Base-by-base conservation (phyloP, 306 rosid species). In the Sphenostylis stenocarpa region DNA sequence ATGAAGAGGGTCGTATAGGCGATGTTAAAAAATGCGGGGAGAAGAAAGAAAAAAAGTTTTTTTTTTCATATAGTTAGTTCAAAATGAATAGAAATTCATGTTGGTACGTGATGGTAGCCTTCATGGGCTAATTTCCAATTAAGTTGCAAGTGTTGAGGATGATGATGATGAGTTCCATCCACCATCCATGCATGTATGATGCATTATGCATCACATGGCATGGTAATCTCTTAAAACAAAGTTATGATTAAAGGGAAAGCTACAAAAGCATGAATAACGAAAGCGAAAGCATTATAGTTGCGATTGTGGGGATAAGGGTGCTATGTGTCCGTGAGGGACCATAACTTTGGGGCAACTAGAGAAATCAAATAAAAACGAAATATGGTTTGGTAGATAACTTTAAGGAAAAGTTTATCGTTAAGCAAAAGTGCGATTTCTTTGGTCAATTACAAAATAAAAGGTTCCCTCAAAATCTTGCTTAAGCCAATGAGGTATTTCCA, bases 231-330 rank as follows among this genome's bases (percentile, higher is more conserved):
- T 53, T 34, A 56, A 72, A 67, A 48, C 61, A 45, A 78, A 65
- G 79, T 21, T 7, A 55, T 19, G 55, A 71, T 21, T 76, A 24
- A 31, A 60, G 66, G 29, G 65, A 84, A 79, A 57, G 83, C 86
- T 75, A 70, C 80, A 75, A 84, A 82, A 80, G 83, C 67, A 21
- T 9, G 44, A 75, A 74, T 56, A 66, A 61, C 3, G 55, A 84
- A 80, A 76, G 66, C 19, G 79, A 75, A 66, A 64, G 72, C 33
- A 51, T 56, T 36, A n/a, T n/a, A 33, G 28, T 63, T 34, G 29
- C 23, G 58, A 19, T n/a, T 58, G 72, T 68, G 68, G 70, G 23
- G 77, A 36, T 8, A 49, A 68, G 23, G 56, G 31, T 52, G 3
- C 28, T 17, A 34, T 16, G 58, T 7, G 75, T 7, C 24, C 5